Evolutionary conservation across 495 filamentous ascomycete genomes (phyloP).

Genomic region (Annulohypoxylon bovei): DNA sequence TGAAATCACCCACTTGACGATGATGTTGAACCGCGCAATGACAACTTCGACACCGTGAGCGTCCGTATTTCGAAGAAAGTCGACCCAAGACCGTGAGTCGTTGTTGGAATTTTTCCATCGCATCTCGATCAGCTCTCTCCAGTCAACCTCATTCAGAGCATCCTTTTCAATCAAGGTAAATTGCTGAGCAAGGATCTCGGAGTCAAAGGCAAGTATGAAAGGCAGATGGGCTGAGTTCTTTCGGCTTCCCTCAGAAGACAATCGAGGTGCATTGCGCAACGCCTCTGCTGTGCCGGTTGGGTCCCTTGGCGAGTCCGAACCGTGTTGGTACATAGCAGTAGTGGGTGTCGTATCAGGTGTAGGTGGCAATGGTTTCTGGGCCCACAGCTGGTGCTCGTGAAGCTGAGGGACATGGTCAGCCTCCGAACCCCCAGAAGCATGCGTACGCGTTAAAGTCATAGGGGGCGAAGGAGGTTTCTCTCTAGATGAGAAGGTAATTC

Average conservation of each 20-base stretch:
- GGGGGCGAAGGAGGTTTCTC: constrained; percentile 79
- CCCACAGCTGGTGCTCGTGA: constrained; percentile 56
- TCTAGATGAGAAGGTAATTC: constrained; percentile 18
- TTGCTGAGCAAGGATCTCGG: constrained; percentile 89
- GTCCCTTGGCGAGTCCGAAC: constrained; percentile 45
- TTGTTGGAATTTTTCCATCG: constrained; percentile 79
- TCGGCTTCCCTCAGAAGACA: constrained; percentile 39
- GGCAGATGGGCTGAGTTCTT: constrained; percentile 74
- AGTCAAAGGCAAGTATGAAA: constrained; percentile 92
- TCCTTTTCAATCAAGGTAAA: constrained; percentile 97
- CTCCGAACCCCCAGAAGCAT: constrained; percentile 62
- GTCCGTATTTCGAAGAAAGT: constrained; percentile 83
- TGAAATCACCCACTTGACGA: constrained; percentile 96
- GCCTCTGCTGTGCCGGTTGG: constrained; percentile 53
- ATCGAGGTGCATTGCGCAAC: constrained; percentile 50
- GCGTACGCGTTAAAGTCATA: constrained; percentile 74
- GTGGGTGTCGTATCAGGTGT: constrained; percentile 64
- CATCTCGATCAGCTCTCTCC: constrained; percentile 96
- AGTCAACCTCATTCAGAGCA: constrained; percentile 94
- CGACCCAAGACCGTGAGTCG: constrained; percentile 84
- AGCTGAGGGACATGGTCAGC: constrained; percentile 46
- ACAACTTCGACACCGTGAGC: constrained; percentile 93
- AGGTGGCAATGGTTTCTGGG: constrained; percentile 60
- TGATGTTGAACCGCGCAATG: constrained; percentile 94
- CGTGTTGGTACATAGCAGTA: constrained; percentile 43